These are phyloP conservation scores for Sicyos edulis DNA, from an alignment of 306 rosid species.

Conservation along the genomic window DNA sequence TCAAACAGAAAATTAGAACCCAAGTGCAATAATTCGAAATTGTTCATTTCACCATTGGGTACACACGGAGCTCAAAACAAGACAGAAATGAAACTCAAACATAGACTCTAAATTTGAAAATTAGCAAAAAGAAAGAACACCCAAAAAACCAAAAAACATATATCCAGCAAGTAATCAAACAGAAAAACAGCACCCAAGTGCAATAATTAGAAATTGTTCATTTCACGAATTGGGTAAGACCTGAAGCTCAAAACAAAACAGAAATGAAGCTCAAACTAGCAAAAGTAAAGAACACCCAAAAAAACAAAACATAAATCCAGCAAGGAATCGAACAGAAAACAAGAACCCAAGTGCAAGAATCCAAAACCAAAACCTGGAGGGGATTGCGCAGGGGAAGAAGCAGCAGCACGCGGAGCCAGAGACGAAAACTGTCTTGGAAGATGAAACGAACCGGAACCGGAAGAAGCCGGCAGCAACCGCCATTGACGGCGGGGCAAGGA, in stretches of 20 bases:
- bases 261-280: not conserved
- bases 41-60: not conserved
- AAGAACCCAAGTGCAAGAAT: too few relatives aligned
- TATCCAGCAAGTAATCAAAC: too few relatives aligned
- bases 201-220: not conserved
- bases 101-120: too few relatives aligned
- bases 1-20: not conserved
- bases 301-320: too few relatives aligned
- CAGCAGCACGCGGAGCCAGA: conserved; percentile 53
- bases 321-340: too few relatives aligned
- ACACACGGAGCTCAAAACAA: not conserved
- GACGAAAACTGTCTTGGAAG: conserved; percentile 46
- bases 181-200: too few relatives aligned
- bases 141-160: too few relatives aligned
- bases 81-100: conserved; percentile 28
- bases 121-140: too few relatives aligned
- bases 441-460: conserved; percentile 19
- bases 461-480: conserved; percentile 30
- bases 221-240: conserved; percentile 9
- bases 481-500: conserved; percentile 42
- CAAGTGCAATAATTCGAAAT: not conserved
- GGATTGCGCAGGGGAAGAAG: conserved; percentile 40
- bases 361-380: conserved; percentile 39
- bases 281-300: too few relatives aligned
- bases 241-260: not conserved